A percentile compares a stretch with the other conserved stretches of the same genome.
Evolutionary conservation across 306 rosid genomes (phyloP).

Genomic region (Gleditsia sinensis): DNA sequence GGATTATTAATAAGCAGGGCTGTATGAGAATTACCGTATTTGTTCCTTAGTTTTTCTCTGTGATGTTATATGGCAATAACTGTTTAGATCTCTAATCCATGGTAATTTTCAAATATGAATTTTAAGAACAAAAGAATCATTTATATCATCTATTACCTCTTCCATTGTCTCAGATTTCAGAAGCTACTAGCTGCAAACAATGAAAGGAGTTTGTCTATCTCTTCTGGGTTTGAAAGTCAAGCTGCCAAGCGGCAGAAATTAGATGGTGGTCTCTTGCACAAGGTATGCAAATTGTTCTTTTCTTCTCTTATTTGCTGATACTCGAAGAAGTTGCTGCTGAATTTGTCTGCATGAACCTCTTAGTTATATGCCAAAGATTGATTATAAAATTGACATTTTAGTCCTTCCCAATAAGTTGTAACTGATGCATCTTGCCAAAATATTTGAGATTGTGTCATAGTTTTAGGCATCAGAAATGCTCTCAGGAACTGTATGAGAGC

Average conservation of each 20-base stretch:
- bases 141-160: constrained; percentile 26
- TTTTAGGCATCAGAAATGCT: constrained; percentile 18
- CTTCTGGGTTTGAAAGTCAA: constrained; percentile 72
- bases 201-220: constrained; percentile 50
- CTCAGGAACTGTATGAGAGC: constrained; percentile 5
- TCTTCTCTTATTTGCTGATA: constrained; percentile 32
- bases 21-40: constrained; percentile 5
- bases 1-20: constrained; percentile 12
- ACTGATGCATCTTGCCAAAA: constrained; percentile 6
- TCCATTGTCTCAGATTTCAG: constrained; percentile 59
- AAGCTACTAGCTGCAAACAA: constrained; percentile 50
- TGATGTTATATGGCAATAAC: constrained; percentile 7
- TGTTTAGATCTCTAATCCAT: constrained; percentile 22
- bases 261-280: constrained; percentile 76
- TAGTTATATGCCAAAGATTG: constrained; percentile 17
- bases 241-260: constrained; percentile 90
- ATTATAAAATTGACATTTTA: constrained; percentile 5
- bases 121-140: constrained; percentile 22
- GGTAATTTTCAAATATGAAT: not conserved
- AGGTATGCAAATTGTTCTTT: constrained; percentile 52
- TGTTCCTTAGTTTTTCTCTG: constrained; percentile 19
- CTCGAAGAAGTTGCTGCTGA: not conserved
- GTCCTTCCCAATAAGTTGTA: constrained; percentile 19
- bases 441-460: constrained; percentile 9
- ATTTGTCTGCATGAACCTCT: constrained; percentile 17